Evolutionary conservation across 768 basidiomycete species (phyloP).

Genomic region (Rhodotorula babjevae): DNA sequence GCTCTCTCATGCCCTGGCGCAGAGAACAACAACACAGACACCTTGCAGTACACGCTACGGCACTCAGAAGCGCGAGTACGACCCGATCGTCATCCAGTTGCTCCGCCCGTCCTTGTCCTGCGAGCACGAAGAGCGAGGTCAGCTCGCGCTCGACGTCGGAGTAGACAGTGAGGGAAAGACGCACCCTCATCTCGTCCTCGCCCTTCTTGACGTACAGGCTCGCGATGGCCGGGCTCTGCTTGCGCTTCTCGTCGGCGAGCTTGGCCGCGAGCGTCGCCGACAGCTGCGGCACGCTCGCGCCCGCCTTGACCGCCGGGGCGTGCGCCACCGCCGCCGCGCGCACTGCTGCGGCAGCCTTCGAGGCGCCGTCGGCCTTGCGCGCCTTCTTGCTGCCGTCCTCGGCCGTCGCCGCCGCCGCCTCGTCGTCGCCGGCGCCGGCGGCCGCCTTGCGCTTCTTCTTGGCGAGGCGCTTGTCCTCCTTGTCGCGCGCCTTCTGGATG

Average conservation of each 20-base stretch:
- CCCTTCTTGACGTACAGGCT: slow-evolving; percentile 32
- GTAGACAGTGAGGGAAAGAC: slow-evolving; percentile 2
- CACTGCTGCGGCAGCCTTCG: neutral
- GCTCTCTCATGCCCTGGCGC: too few species aligned
- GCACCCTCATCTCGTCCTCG: slow-evolving; percentile 32
- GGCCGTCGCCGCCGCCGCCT: neutral
- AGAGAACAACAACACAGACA: too few species aligned
- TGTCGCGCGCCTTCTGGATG: slow-evolving; percentile 55
- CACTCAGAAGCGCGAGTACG: slow-evolving; percentile 25
- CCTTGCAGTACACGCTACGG: neutral
- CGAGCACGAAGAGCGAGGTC: neutral
- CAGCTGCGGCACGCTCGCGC: slow-evolving; percentile 27
- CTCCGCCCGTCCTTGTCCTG: slow-evolving; percentile 34
- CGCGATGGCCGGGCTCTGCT: slow-evolving; percentile 35
- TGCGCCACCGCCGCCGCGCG: neutral
- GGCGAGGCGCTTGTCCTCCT: slow-evolving; percentile 53
- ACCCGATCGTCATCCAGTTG: slow-evolving; percentile 36
- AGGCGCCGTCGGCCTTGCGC: slow-evolving; percentile 42
- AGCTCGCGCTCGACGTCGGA: slow-evolving; percentile 16
- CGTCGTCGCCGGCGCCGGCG: slow-evolving; percentile 42
- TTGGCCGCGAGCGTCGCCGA: slow-evolving; percentile 35
- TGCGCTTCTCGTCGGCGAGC: slow-evolving; percentile 39
- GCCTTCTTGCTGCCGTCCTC: slow-evolving; percentile 28
- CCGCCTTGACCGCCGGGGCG: slow-evolving; percentile 30
- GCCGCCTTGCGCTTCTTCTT: slow-evolving; percentile 57